Conservation (phyloP, 768 basidiomycete genomes). For the Pholiota conissans region DNA sequence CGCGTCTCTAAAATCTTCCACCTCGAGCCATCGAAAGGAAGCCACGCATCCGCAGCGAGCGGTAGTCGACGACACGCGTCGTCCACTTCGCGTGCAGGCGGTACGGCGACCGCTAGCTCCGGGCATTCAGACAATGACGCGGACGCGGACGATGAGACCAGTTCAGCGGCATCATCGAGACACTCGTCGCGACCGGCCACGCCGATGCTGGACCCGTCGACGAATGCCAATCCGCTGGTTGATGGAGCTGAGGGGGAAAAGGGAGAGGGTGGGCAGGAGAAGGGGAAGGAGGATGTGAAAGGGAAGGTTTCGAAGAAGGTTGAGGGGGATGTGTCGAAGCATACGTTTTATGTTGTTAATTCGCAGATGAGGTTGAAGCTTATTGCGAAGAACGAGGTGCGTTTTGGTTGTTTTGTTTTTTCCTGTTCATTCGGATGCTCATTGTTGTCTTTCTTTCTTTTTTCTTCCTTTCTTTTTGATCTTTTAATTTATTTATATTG, state of each 20-base stretch:
- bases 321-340: conserved; percentile 76
- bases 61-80: background rate
- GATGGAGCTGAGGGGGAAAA: conserved; percentile 24
- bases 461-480: no score
- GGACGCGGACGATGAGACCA: conserved; percentile 10
- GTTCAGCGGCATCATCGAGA: conserved; percentile 29
- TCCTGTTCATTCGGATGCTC: background rate
- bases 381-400: conserved; percentile 82
- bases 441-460: background rate
- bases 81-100: background rate
- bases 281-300: conserved; percentile 34
- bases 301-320: conserved; percentile 16
- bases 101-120: background rate
- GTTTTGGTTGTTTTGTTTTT: background rate
- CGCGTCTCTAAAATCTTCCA: conserved; percentile 18
- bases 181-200: conserved; percentile 40
- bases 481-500: background rate
- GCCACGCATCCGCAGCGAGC: background rate
- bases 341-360: conserved; percentile 93
- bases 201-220: conserved; percentile 80
- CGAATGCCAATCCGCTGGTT: conserved; percentile 61
- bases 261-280: conserved; percentile 43
- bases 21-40: background rate
- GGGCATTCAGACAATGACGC: conserved; percentile 9
- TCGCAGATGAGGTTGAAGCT: conserved; percentile 88